Percentiles rank a stretch among this genome's conserved stretches.
These are phyloP conservation scores for Calonectria pseudoreteaudii DNA, from an alignment of 2,329 filamentous ascomycete genomes.

Conservation along the genomic window DNA sequence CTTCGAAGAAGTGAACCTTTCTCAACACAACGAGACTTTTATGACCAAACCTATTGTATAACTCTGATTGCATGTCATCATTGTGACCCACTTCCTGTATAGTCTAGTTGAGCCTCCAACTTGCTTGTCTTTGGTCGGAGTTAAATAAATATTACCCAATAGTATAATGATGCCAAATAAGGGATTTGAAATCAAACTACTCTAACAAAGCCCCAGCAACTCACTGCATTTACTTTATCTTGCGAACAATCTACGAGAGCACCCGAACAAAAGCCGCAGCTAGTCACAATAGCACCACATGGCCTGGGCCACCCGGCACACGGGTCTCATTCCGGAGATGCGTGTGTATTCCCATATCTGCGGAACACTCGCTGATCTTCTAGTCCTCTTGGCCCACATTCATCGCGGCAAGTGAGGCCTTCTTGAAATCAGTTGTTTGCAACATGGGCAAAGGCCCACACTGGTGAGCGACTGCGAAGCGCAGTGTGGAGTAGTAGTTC, in stretches of 20 bases:
- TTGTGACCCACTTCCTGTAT: conserved; percentile 24
- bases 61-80: too few relatives aligned
- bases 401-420: conserved; percentile 38
- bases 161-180: conserved; percentile 34
- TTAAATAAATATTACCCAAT: too few relatives aligned
- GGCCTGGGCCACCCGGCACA: not conserved
- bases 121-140: too few relatives aligned
- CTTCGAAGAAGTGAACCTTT: too few relatives aligned
- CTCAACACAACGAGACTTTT: too few relatives aligned
- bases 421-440: not conserved
- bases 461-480: too few relatives aligned
- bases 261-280: conserved; percentile 10
- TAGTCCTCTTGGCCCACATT: conserved; percentile 32
- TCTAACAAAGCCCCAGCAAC: conserved; percentile 32
- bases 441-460: too few relatives aligned
- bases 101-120: conserved; percentile 39
- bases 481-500: too few relatives aligned
- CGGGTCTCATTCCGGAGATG: not conserved
- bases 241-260: conserved; percentile 39
- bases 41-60: too few relatives aligned
- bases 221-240: conserved; percentile 41
- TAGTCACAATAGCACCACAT: not conserved
- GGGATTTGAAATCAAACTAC: conserved; percentile 32
- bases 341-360: conserved; percentile 6
- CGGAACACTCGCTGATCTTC: conserved; percentile 1